Conservation (phyloP, 306 rosid species). For the Castanea crenata region DNA sequence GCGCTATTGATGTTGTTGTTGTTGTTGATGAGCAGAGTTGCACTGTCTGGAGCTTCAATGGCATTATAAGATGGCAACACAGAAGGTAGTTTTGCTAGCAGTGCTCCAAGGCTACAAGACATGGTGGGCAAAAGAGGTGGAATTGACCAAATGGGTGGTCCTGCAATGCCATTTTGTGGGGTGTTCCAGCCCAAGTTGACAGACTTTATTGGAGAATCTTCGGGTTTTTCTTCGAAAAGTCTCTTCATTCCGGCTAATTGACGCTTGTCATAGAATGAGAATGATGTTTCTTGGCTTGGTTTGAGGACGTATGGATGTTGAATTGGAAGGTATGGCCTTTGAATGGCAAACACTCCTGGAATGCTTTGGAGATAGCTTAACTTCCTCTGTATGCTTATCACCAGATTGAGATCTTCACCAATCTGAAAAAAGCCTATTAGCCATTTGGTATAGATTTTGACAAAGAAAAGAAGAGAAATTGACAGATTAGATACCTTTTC, state of each 20-base stretch:
- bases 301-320: slow-evolving; percentile 59
- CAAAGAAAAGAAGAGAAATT: slow-evolving; percentile 12
- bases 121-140: slow-evolving; percentile 54
- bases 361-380: slow-evolving; percentile 77
- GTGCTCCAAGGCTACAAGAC: slow-evolving; percentile 53
- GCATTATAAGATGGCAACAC: slow-evolving; percentile 13
- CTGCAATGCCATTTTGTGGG: slow-evolving; percentile 40
- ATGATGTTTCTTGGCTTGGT: slow-evolving; percentile 43
- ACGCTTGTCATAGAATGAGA: slow-evolving; percentile 26
- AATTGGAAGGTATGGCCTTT: slow-evolving; percentile 65
- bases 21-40: slow-evolving; percentile 6
- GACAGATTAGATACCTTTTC: slow-evolving; percentile 45
- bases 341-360: slow-evolving; percentile 70
- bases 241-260: slow-evolving; percentile 42
- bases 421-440: slow-evolving; percentile 40
- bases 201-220: slow-evolving; percentile 45
- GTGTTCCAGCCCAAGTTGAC: slow-evolving; percentile 62
- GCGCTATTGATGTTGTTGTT: slow-evolving; percentile 21
- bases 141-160: slow-evolving; percentile 42
- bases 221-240: slow-evolving; percentile 41
- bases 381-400: slow-evolving; percentile 69
- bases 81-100: slow-evolving; percentile 46
- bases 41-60: slow-evolving; percentile 22
- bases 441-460: background rate
- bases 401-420: slow-evolving; percentile 67